Percentiles rank a stretch among this genome's conserved stretches.
These are phyloP conservation scores for Leptosphaerulina australis DNA, from an alignment of 2,329 filamentous ascomycete species.

Conservation along the genomic window DNA sequence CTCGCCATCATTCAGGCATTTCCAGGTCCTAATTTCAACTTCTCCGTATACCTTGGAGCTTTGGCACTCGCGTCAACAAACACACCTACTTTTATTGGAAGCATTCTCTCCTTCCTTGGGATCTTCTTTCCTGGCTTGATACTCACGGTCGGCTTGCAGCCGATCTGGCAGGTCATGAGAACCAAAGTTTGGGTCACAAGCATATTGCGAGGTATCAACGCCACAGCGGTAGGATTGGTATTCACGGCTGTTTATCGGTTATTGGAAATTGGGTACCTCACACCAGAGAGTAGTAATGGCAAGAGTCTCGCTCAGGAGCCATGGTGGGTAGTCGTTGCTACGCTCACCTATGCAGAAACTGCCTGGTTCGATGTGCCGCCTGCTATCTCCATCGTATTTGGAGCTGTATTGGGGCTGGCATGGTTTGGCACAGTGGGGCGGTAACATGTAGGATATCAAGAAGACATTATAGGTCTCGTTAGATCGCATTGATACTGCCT, in stretches of 20 bases:
- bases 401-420: conserved; percentile 47
- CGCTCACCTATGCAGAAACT: conserved; percentile 50
- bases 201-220: conserved; percentile 50
- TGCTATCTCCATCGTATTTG: conserved; percentile 49
- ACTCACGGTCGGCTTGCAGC: conserved; percentile 46
- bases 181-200: conserved; percentile 44
- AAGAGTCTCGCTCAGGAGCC: conserved; percentile 49
- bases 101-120: conserved; percentile 47
- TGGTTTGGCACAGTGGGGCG: conserved; percentile 50
- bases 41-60: conserved; percentile 51
- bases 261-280: conserved; percentile 54
- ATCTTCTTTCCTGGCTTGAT: conserved; percentile 52
- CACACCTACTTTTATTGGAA: conserved; percentile 42
- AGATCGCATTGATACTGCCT: not conserved
- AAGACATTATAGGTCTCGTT: not conserved
- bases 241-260: conserved; percentile 54
- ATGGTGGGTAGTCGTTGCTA: conserved; percentile 55
- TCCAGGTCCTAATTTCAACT: conserved; percentile 68
- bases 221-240: conserved; percentile 52
- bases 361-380: conserved; percentile 50
- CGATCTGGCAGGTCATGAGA: conserved; percentile 48
- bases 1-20: conserved; percentile 74
- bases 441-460: conserved; percentile 4
- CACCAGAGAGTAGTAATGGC: conserved; percentile 43
- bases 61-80: conserved; percentile 42